Evolutionary conservation across 2,329 filamentous ascomycete species (phyloP).

Genomic region (Sporothrix dimorphospora): DNA sequence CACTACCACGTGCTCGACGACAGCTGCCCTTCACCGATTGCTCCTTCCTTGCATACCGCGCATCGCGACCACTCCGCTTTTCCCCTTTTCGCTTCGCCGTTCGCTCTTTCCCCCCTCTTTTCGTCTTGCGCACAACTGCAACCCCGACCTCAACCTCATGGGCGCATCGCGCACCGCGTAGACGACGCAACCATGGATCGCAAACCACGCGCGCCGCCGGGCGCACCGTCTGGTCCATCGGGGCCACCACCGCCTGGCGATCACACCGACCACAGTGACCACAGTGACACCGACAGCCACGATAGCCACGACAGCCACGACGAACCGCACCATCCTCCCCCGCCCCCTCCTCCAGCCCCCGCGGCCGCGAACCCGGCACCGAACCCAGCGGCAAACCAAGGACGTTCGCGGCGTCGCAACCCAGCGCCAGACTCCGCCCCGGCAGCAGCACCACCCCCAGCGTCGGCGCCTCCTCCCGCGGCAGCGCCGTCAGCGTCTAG

Average conservation of each 20-base stretch:
- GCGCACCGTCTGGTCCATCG: not conserved
- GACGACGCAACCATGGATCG: conserved; percentile 12
- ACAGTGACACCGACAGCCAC: conserved; percentile 15
- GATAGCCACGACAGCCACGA: conserved; percentile 19
- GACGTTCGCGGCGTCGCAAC: not conserved
- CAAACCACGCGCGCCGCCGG: conserved; percentile 2
- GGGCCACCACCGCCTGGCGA: not conserved
- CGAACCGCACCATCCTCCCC: not conserved
- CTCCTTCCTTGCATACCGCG: conserved; percentile 12
- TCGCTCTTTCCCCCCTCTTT: not conserved
- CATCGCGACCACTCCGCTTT: not conserved
- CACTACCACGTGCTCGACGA: not conserved
- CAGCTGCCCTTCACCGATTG: conserved; percentile 8
- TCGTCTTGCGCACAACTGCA: not conserved
- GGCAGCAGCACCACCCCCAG: conserved; percentile 1
- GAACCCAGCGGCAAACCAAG: conserved; percentile 9
- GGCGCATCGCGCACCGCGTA: not conserved
- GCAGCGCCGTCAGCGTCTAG: not conserved
- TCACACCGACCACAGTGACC: not conserved
- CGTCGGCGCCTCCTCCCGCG: not conserved
- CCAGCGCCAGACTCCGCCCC: not conserved
- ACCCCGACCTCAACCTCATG: not conserved
- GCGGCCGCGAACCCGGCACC: not conserved
- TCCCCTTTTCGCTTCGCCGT: not conserved
- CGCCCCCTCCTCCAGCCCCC: not conserved